Base-by-base conservation (phyloP, 2,329 filamentous ascomycete genomes). In the Teratosphaeria zuluensis region DNA sequence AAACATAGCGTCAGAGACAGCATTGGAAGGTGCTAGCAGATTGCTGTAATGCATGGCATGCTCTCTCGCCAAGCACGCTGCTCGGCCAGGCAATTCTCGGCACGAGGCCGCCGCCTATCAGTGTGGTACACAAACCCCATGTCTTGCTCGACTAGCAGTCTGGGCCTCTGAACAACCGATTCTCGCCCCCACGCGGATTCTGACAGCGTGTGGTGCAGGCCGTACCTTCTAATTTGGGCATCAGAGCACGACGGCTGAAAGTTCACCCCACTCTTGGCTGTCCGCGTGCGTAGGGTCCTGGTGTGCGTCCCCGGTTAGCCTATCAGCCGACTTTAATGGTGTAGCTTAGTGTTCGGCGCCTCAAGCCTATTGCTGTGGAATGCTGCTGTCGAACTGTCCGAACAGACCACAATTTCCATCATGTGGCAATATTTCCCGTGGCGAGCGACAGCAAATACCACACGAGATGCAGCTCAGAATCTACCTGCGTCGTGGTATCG, bases 401-500 rank as follows among this genome's bases (percentile, higher is more conserved):
- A 16, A 42, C 35, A 42, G 35, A 42, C 35, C 4, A 16, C n/a
- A 11, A n/a, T 11, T 42, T 42, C 35, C n/a, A 42, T 42, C 35
- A 42, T 42, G 35, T 42, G 35, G 35, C 35, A 42, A 16, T 42
- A 42, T 42, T 42, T 42, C 4, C 14, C 35, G 14, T 16, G 35
- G 12, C 14, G 11, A 42, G 9, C 35, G 16, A n/a, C 1, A 31
- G 21, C 51, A 2, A 52, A 24, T 24, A 19, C 51, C 21, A 52
- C 51, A 63, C 68, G n/a, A 66, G 69, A 53, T 70, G 70, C 12
- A 42, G 14, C 35, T 16, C 35, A 42, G 35, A 42, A 42, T 30
- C 62, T 77, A 1, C 73, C 75, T 11, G 69, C 75, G 38, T 76
- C 75, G 59, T 77, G 75, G 75, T 77, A 76, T 62, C 70, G 68